Conservation (phyloP, 768 basidiomycete genomes). For the Mycena metata region DNA sequence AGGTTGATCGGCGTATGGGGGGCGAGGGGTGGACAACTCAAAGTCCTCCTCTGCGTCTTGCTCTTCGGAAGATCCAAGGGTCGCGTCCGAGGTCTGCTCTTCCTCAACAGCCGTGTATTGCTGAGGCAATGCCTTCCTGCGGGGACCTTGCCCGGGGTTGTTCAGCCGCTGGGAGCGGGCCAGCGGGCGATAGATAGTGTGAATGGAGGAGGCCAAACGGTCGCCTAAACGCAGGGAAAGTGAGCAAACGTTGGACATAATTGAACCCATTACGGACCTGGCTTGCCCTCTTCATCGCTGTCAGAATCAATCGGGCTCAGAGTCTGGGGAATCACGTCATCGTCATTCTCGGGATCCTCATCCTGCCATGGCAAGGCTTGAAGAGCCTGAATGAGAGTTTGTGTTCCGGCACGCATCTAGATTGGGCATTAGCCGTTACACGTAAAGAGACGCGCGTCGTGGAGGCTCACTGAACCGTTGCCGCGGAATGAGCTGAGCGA, state of each 20-base stretch:
- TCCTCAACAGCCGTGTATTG: slow-evolving; percentile 46
- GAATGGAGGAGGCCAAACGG: slow-evolving; percentile 85
- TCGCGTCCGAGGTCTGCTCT: slow-evolving; percentile 48
- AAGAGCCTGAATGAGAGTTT: slow-evolving; percentile 89
- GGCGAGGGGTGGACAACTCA: slow-evolving; percentile 62
- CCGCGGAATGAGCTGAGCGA: slow-evolving; percentile 70
- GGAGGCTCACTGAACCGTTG: slow-evolving; percentile 73
- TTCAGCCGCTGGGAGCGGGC: slow-evolving; percentile 71
- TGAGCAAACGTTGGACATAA: background rate
- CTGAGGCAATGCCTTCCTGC: slow-evolving; percentile 38
- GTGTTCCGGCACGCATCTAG: slow-evolving; percentile 90
- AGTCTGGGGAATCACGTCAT: slow-evolving; percentile 64
- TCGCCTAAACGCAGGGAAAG: slow-evolving; percentile 47
- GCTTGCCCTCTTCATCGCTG: slow-evolving; percentile 74
- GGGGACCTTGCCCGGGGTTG: slow-evolving; percentile 40
- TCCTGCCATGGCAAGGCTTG: slow-evolving; percentile 88
- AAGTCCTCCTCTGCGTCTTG: slow-evolving; percentile 66
- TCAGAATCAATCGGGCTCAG: slow-evolving; percentile 63
- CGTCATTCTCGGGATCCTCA: slow-evolving; percentile 76
- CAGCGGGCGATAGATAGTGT: slow-evolving; percentile 87
- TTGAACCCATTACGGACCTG: slow-evolving; percentile 37
- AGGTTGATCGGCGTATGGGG: slow-evolving; percentile 37
- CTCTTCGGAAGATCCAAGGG: slow-evolving; percentile 46
- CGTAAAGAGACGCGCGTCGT: slow-evolving; percentile 26
- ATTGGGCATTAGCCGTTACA: slow-evolving; percentile 31